phyloP scores from a whole-genome alignment of 108 stramenopile species.

The Aurantiochytrium sp. region DNA sequence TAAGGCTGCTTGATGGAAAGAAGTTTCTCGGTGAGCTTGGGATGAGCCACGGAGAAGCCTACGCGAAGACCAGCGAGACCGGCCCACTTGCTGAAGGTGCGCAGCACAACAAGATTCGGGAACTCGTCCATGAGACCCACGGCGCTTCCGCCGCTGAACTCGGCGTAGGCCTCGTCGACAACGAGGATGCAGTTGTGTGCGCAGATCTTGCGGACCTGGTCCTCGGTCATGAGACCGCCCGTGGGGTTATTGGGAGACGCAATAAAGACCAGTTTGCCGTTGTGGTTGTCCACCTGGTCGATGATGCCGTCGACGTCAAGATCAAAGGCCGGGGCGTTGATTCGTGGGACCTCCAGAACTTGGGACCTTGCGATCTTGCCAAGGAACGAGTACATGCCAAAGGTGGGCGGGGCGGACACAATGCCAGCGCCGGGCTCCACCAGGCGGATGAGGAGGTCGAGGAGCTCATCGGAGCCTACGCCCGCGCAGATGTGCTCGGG shows the following conservation, averaged over 20 bases:
- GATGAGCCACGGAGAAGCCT: not conserved
- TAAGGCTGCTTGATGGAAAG: slow-evolving; percentile 17
- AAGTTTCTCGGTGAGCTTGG: not conserved
- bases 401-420: not conserved
- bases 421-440: not conserved
- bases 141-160: not conserved
- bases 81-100: slow-evolving; percentile 21
- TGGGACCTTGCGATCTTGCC: not conserved
- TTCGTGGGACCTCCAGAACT: not conserved
- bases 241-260: slow-evolving; percentile 20
- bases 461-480: not conserved
- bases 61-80: not conserved
- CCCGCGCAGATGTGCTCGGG: not conserved
- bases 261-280: not conserved
- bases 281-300: not conserved
- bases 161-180: slow-evolving; percentile 18
- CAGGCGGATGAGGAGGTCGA: not conserved
- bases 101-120: slow-evolving; percentile 13
- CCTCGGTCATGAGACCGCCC: slow-evolving; percentile 10
- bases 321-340: not conserved
- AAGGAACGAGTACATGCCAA: slow-evolving; percentile 14
- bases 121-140: not conserved
- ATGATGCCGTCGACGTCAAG: not conserved
- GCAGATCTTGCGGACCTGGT: slow-evolving; percentile 8
- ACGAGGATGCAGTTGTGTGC: not conserved